A percentile compares a stretch with the other conserved stretches of the same genome.
Conservation (phyloP, 2,329 filamentous ascomycete genomes). For the Botryotinia calthae region DNA sequence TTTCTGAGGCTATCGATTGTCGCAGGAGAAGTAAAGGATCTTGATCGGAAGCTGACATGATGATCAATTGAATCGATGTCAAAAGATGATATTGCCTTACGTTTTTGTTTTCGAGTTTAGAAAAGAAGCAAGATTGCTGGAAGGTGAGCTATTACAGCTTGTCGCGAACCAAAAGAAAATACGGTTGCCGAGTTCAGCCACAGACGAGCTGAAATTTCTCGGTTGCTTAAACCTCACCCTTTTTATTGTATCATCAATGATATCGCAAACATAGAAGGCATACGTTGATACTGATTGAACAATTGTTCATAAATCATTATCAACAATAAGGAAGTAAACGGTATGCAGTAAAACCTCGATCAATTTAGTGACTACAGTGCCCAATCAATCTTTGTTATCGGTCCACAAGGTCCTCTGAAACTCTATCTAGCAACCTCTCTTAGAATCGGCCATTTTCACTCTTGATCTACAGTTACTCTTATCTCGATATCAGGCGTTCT, state of each 20-base stretch:
- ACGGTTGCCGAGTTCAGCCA: constrained; percentile 21
- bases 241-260: not conserved
- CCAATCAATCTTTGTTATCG: not conserved
- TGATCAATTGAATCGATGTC: constrained; percentile 24
- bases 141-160: constrained; percentile 18
- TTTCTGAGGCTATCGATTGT: constrained; percentile 71
- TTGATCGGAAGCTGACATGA: constrained; percentile 47
- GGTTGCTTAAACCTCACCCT: not conserved
- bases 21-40: constrained; percentile 84
- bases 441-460: not conserved
- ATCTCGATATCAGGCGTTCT: constrained; percentile 25
- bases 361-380: not conserved
- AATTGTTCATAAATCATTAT: not conserved
- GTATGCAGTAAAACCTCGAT: not conserved
- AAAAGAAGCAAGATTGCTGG: not conserved
- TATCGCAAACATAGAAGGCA: not conserved
- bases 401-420: not conserved
- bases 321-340: not conserved
- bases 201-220: constrained; percentile 37
- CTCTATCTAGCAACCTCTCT: not conserved
- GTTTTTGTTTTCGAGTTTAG: not conserved
- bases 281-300: not conserved
- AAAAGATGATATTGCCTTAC: not conserved
- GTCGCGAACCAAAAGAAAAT: constrained; percentile 20
- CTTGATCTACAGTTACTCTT: not conserved